Conservation (phyloP, 1,139 yeast genomes). For the Trichomonascaceae sp. region DNA sequence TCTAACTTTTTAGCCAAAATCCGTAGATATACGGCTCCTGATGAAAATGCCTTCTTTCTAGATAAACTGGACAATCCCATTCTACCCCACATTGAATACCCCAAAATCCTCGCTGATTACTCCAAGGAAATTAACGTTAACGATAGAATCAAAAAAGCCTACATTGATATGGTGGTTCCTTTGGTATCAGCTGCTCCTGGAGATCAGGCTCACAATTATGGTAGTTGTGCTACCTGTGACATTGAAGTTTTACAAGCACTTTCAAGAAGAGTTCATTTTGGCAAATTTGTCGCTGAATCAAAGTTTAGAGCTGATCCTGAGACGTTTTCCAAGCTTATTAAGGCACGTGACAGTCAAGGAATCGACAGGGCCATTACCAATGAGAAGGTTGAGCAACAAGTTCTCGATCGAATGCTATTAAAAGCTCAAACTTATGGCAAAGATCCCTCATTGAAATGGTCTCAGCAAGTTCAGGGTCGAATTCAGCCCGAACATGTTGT, state of each 20-base stretch:
- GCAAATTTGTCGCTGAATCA: constrained; percentile 95
- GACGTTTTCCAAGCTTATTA: constrained; percentile 57
- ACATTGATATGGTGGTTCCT: constrained; percentile 69
- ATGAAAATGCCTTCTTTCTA: constrained; percentile 89
- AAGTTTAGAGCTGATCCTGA: constrained; percentile 70
- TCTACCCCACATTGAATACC: constrained; percentile 74
- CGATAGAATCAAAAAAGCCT: constrained; percentile 56
- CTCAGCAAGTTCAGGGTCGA: constrained; percentile 65
- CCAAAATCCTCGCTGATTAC: constrained; percentile 68
- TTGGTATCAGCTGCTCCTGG: constrained; percentile 51
- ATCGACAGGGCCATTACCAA: constrained; percentile 81
- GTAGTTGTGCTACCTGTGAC: constrained; percentile 80
- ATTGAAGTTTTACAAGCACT: constrained; percentile 82
- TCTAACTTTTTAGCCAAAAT: constrained; percentile 45
- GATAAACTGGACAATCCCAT: constrained; percentile 57
- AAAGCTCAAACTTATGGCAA: constrained; percentile 85
- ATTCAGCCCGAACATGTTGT: constrained; percentile 79
- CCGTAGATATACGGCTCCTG: constrained; percentile 91
- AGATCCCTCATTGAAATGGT: constrained; percentile 71
- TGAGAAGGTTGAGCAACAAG: constrained; percentile 75
- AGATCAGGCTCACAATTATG: constrained; percentile 79
- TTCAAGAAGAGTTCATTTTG: constrained; percentile 93
- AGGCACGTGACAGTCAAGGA: constrained; percentile 59
- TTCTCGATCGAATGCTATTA: constrained; percentile 65
- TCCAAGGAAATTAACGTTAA: constrained; percentile 74